Percentiles rank a stretch among this genome's conserved stretches.
These are phyloP conservation scores for Eucalyptus polyanthemos DNA, from an alignment of 345 rosid species.

Conservation along the genomic window DNA sequence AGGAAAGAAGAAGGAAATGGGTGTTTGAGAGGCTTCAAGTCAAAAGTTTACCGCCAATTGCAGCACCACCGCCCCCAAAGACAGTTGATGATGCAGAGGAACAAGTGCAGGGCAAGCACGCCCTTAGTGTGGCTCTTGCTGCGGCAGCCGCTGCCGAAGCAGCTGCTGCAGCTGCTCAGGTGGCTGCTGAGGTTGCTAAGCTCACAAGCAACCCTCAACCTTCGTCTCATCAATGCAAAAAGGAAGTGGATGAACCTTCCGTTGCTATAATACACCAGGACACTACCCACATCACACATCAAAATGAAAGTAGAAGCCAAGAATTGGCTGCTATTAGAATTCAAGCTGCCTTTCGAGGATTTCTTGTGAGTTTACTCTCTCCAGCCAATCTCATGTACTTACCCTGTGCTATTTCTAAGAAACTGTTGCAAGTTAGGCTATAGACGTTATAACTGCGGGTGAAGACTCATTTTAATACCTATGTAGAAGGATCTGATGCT, in stretches of 20 bases:
- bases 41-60: conserved; percentile 37
- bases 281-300: background rate
- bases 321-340: conserved; percentile 43
- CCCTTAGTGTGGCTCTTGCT: conserved; percentile 30
- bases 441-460: background rate
- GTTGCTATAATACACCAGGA: background rate
- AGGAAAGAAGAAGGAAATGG: conserved; percentile 68
- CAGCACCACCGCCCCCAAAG: conserved; percentile 26
- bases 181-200: conserved; percentile 35
- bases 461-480: background rate
- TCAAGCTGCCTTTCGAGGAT: conserved; percentile 65
- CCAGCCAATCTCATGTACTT: background rate
- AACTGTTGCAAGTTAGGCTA: background rate
- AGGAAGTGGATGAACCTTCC: conserved; percentile 1
- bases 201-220: conserved; percentile 16
- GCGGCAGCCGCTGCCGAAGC: conserved; percentile 52
- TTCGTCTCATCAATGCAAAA: conserved; percentile 2
- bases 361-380: conserved; percentile 45
- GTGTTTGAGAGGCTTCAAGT: conserved; percentile 41
- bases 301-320: conserved; percentile 6
- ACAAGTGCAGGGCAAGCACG: conserved; percentile 31
- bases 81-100: conserved; percentile 1
- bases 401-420: background rate
- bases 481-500: background rate
- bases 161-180: conserved; percentile 37